Conservation (phyloP, 176 grass and related monocot genomes). For the Rhipidocladum racemiflorum region DNA sequence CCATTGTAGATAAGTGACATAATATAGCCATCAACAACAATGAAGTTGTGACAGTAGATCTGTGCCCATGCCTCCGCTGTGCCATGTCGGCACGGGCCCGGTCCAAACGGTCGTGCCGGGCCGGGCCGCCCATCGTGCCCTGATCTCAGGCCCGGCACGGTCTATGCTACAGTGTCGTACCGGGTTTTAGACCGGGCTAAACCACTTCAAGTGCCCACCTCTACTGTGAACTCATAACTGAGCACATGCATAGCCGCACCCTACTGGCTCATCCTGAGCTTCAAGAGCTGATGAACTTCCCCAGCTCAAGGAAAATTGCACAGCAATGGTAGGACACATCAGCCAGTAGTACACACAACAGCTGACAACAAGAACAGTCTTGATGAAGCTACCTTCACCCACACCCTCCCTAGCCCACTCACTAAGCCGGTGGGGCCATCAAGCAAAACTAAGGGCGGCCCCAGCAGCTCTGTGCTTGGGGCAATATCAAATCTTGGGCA, state of each 20-base stretch:
- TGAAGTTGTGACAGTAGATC: too few species aligned
- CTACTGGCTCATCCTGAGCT: not conserved
- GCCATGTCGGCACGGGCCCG: too few species aligned
- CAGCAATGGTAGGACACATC: not conserved
- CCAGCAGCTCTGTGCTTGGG: not conserved
- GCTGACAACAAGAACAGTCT: conserved; percentile 23
- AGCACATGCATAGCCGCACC: not conserved
- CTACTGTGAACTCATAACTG: not conserved
- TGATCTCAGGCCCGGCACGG: too few species aligned
- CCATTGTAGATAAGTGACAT: too few species aligned
- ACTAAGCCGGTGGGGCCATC: conserved; percentile 20
- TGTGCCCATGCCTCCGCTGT: too few species aligned
- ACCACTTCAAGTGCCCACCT: too few species aligned
- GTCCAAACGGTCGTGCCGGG: too few species aligned
- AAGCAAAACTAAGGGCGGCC: not conserved
- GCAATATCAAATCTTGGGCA: conserved; percentile 2
- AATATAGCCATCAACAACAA: too few species aligned
- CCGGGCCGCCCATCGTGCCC: too few species aligned
- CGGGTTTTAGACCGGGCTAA: too few species aligned
- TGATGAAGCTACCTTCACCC: conserved; percentile 2
- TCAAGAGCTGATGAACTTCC: not conserved
- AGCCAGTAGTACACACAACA: not conserved
- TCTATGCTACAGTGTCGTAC: too few species aligned
- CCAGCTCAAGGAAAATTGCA: not conserved
- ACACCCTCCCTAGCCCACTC: conserved; percentile 17